A percentile compares a stretch with the other conserved stretches of the same genome.
Conservation (phyloP, 805 yeast genomes). For the Saturnispora sanitii region DNA sequence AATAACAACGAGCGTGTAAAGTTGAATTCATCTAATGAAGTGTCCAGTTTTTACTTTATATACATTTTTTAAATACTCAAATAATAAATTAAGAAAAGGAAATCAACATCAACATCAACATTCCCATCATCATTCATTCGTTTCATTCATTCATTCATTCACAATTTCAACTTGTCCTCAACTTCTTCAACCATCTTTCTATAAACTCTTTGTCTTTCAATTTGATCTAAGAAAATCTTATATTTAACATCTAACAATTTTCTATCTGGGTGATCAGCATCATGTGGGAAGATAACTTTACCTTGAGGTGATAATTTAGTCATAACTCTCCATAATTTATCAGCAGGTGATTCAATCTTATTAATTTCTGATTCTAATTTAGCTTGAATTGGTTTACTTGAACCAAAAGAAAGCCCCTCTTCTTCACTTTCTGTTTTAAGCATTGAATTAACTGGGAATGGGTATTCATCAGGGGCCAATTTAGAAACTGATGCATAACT, state of each 20-base stretch:
- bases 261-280: constrained; percentile 51
- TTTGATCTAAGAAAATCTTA: constrained; percentile 80
- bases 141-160: too few relatives aligned
- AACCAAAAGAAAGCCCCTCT: constrained; percentile 47
- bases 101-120: too few relatives aligned
- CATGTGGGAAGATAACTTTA: constrained; percentile 60
- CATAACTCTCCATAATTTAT: constrained; percentile 82
- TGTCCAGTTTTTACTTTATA: too few relatives aligned
- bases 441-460: constrained; percentile 35
- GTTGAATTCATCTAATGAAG: too few relatives aligned
- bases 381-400: constrained; percentile 46
- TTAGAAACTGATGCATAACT: constrained; percentile 49
- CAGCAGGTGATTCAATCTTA: constrained; percentile 34
- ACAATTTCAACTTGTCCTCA: too few relatives aligned
- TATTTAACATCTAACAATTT: constrained; percentile 69
- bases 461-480: constrained; percentile 27
- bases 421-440: constrained; percentile 33
- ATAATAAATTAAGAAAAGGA: too few relatives aligned
- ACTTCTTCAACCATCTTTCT: constrained; percentile 54
- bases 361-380: constrained; percentile 31
- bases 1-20: too few relatives aligned
- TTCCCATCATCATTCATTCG: too few relatives aligned
- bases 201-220: constrained; percentile 68
- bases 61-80: too few relatives aligned
- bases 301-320: constrained; percentile 76